phyloP scores from a whole-genome alignment of 371 early-diverging fungal genomes.

The Edhazardia aedis region DNA sequence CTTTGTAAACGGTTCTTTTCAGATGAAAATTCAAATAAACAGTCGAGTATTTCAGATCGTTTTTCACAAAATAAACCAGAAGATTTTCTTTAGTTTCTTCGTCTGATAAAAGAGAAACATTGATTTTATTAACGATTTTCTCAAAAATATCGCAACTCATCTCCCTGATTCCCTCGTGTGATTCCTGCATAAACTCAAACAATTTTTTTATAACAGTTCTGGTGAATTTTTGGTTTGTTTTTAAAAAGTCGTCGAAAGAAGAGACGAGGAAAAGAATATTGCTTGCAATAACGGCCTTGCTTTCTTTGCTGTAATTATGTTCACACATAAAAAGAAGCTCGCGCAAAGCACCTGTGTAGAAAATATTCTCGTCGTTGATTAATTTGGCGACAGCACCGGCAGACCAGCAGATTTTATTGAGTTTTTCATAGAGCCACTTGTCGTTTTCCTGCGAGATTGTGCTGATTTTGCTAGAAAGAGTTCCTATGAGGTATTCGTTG shows the following conservation, averaged over 20 bases:
- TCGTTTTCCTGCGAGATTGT: constrained; percentile 9
- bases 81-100: constrained; percentile 13
- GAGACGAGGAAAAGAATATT: constrained; percentile 98
- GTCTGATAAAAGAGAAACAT: constrained; percentile 55
- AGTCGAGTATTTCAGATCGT: constrained; percentile 14
- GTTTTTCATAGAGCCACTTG: constrained; percentile 67
- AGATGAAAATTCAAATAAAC: constrained; percentile 21
- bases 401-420: constrained; percentile 94
- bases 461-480: constrained; percentile 27
- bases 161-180: constrained; percentile 94
- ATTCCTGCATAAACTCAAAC: constrained; percentile 98
- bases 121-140: constrained; percentile 77
- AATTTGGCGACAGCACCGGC: constrained; percentile 80
- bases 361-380: constrained; percentile 81
- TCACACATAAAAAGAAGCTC: constrained; percentile 73
- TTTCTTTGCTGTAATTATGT: constrained; percentile 75
- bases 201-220: constrained; percentile 97
- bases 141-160: constrained; percentile 99
- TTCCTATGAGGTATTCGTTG: constrained; percentile 21
- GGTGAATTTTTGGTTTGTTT: constrained; percentile 90
- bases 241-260: constrained; percentile 87
- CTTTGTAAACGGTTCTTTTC: constrained; percentile 31
- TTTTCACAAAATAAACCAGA: constrained; percentile 12
- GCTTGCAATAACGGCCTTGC: constrained; percentile 94
- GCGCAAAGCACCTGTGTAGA: constrained; percentile 82